Evolutionary conservation across 345 rosid genomes (phyloP).

Genomic region (Diplotaxis tenuifolia): DNA sequence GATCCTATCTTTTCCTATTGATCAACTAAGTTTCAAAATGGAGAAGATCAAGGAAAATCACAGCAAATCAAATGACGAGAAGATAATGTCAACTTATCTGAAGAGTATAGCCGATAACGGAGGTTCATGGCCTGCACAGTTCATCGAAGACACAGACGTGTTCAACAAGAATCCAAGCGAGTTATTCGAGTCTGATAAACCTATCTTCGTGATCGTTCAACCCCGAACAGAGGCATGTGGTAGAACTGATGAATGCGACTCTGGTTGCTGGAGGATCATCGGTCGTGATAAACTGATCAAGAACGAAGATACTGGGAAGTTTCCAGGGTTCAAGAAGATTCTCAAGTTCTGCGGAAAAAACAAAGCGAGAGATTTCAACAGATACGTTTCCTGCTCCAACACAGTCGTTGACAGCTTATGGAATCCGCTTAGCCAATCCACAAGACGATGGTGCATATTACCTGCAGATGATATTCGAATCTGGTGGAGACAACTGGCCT

Average conservation of each 20-base stretch:
- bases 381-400: background rate
- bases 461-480: background rate
- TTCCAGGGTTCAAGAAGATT: slow-evolving; percentile 31
- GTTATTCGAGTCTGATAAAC: background rate
- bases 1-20: background rate
- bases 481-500: background rate
- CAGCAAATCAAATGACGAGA: background rate
- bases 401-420: background rate
- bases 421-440: background rate
- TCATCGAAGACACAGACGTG: background rate
- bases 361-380: background rate
- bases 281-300: slow-evolving; percentile 17
- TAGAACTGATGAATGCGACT: slow-evolving; percentile 1
- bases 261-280: slow-evolving; percentile 5
- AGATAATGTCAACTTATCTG: background rate
- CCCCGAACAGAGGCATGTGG: background rate
- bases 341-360: slow-evolving; percentile 1
- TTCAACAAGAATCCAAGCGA: slow-evolving; percentile 14
- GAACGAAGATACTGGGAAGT: background rate
- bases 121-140: background rate
- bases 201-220: background rate
- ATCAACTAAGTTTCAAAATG: background rate
- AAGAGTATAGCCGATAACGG: background rate
- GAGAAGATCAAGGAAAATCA: background rate
- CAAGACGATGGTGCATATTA: background rate